Evolutionary conservation across 2,329 filamentous ascomycete genomes (phyloP).

Genomic region (Cladosporium colombiae): DNA sequence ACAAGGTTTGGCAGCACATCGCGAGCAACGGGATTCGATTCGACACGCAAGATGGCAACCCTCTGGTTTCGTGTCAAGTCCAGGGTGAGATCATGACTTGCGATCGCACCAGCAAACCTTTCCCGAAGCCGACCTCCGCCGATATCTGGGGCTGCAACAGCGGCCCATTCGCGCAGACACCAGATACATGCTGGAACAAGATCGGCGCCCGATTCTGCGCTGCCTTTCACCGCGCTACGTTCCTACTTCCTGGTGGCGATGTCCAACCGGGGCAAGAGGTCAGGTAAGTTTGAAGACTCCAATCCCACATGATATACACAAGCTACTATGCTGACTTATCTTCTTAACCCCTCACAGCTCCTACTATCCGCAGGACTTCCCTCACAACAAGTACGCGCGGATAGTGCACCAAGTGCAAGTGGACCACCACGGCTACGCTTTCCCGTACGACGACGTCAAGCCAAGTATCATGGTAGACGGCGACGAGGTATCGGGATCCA

Average conservation of each 20-base stretch:
- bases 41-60: slow-evolving; percentile 63
- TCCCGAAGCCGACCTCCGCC: slow-evolving; percentile 56
- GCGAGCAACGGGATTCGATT: slow-evolving; percentile 51
- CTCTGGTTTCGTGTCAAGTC: slow-evolving; percentile 54
- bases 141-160: slow-evolving; percentile 70
- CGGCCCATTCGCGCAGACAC: slow-evolving; percentile 50
- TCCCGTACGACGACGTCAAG: slow-evolving; percentile 70
- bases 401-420: slow-evolving; percentile 62
- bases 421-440: slow-evolving; percentile 65
- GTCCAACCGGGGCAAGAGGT: slow-evolving; percentile 45
- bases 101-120: slow-evolving; percentile 45
- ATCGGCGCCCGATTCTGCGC: slow-evolving; percentile 74
- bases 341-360: slow-evolving; percentile 13
- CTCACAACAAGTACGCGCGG: slow-evolving; percentile 56
- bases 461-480: slow-evolving; percentile 33
- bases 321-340: not conserved
- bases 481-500: slow-evolving; percentile 39
- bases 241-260: slow-evolving; percentile 55
- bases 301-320: not conserved
- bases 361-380: slow-evolving; percentile 46
- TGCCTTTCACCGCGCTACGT: slow-evolving; percentile 72
- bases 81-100: slow-evolving; percentile 45
- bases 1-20: slow-evolving; percentile 55
- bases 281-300: not conserved
- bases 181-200: slow-evolving; percentile 49